Evolutionary conservation across 2,329 filamentous ascomycete genomes (phyloP).

Genomic region (Neonectria coccinea): DNA sequence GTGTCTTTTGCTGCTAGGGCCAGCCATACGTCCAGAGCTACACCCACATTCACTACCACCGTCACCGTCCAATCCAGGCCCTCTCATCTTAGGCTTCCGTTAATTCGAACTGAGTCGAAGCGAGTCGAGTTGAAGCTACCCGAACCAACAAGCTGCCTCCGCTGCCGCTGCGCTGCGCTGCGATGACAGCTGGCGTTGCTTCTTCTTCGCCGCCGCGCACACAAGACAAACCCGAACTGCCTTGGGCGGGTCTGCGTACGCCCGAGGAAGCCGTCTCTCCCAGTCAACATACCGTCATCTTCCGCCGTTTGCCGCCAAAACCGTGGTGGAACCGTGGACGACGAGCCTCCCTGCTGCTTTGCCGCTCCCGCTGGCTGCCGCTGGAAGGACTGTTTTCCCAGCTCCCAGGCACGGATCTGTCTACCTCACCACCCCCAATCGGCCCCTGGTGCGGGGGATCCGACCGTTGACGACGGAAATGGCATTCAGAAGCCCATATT

Average conservation of each 20-base stretch:
- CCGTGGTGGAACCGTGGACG: constrained; percentile 6
- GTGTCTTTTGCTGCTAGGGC: constrained; percentile 21
- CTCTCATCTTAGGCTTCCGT: constrained; percentile 26
- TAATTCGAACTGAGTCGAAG: constrained; percentile 25
- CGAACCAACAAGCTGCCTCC: constrained; percentile 16
- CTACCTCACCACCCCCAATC: constrained; percentile 18
- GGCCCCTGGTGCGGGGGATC: constrained; percentile 41
- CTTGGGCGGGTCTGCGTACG: constrained; percentile 15
- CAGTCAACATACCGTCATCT: constrained; percentile 12
- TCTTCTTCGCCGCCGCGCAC: constrained; percentile 30
- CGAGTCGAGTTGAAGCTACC: constrained; percentile 16
- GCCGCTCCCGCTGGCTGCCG: constrained; percentile 10
- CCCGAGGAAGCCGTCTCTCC: neutral
- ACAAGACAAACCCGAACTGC: constrained; percentile 30
- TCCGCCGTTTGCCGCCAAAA: constrained; percentile 14
- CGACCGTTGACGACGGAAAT: constrained; percentile 28
- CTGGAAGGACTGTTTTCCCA: constrained; percentile 10
- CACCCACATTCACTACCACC: constrained; percentile 26
- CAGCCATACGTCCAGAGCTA: constrained; percentile 10
- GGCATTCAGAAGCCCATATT: constrained; percentile 33
- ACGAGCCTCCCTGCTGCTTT: constrained; percentile 6
- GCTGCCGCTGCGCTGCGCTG: constrained; percentile 15
- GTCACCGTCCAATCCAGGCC: constrained; percentile 24
- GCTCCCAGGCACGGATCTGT: constrained; percentile 26
- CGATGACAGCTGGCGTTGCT: constrained; percentile 39